Percentiles rank a stretch among this genome's conserved stretches.
Evolutionary conservation across 345 rosid genomes (phyloP).

Genomic region (Syzygium oleosum): DNA sequence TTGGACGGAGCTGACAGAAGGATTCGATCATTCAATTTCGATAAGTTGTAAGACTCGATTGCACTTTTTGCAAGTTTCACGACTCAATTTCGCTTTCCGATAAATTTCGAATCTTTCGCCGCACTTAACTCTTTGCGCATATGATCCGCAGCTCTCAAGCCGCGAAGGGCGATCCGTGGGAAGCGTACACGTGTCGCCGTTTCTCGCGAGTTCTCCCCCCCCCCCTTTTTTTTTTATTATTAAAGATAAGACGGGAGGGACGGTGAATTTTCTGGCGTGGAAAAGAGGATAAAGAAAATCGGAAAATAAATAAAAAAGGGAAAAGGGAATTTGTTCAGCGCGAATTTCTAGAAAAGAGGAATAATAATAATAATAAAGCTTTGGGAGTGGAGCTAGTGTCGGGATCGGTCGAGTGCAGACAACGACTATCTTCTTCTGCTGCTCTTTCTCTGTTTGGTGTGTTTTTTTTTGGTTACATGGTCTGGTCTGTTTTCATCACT

Average conservation of each 20-base stretch:
- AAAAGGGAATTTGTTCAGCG: neutral
- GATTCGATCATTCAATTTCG: too few relatives aligned
- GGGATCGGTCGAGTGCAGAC: neutral
- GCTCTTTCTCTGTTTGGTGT: neutral
- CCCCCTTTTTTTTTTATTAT: neutral
- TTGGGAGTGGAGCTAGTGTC: neutral
- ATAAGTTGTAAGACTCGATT: too few relatives aligned
- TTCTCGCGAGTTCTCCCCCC: neutral
- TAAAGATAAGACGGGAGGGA: neutral
- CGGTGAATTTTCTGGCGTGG: neutral
- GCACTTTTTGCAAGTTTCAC: too few relatives aligned
- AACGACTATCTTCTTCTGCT: neutral
- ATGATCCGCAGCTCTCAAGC: too few relatives aligned
- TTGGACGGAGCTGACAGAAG: too few relatives aligned
- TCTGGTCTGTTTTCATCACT: neutral
- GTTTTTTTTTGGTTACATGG: neutral
- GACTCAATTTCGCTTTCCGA: too few relatives aligned
- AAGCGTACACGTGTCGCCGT: neutral
- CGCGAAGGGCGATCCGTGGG: neutral
- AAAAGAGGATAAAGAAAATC: neutral
- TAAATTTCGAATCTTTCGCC: too few relatives aligned
- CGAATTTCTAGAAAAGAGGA: neutral
- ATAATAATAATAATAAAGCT: too few relatives aligned
- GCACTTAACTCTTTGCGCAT: too few relatives aligned
- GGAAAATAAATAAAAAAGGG: neutral